Evolutionary conservation across 1,284 basidiomycete species (phyloP), one percentile per base, ranked within the genome.

Genomic region (Pseudozyma flocculosa): DNA sequence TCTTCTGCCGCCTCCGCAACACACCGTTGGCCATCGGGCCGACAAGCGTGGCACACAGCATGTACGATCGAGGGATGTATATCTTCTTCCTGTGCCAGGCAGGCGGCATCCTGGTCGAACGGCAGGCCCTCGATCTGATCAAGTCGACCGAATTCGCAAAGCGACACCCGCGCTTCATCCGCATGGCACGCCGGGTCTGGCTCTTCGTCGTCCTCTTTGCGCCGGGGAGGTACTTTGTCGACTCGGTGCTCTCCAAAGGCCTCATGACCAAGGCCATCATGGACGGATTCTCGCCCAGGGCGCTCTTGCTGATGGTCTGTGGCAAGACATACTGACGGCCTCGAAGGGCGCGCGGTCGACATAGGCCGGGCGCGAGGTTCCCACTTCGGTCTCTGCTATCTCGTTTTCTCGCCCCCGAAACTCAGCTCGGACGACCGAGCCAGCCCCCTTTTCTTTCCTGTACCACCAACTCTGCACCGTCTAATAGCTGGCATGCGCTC

Each of bases 21-120:
- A 32, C 30, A 1, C 15, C 19, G 19, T 40, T 44, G 8, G 18
- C 37, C 3, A 23, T 38, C 4, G 29, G 36, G 3, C 21, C 40
- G 11, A 21, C 45, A 11, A 15, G 51, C 1, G 22, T 56, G 2
- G 21, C 53, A 5, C n/a, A 23, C 3, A 44, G 21, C 30, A 50
- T 63, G 49, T 21, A 59, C 22, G 61, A 63, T 21, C 44, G 38
- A 2, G 50, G 56, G 17, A 63, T 63, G 61, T 48, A 45, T n/a
- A 19, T 19, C 5, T 63, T 63, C 50, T 63, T 63, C 32, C 21
- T 63, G 19, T 46, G 46, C 14, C 61, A 63, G 39, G 56, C 49
- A 4, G 46, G 23, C 8, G 61, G 56, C 15, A 55, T 63, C 23
- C 22, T 48, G 34, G 2, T 54, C 22, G 56, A 59, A 26, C 48